Conservation (phyloP, 495 filamentous ascomycete species). For the Trichoderma reesei region DNA sequence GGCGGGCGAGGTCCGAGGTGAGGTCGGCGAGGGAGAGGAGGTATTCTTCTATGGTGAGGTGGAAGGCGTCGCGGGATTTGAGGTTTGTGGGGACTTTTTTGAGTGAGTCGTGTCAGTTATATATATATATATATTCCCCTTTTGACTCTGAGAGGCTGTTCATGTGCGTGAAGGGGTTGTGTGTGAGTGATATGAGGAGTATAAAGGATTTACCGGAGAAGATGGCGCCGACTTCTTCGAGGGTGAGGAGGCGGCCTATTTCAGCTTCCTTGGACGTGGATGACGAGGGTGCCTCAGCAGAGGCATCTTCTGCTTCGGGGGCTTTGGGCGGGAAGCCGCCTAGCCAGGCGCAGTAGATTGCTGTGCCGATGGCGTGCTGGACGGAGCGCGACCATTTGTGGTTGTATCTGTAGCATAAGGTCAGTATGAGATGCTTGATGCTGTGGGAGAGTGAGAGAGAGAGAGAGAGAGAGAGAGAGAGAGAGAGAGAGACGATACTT, state of each 20-base stretch:
- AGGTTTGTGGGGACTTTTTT: constrained; percentile 96
- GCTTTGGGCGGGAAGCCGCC: constrained; percentile 46
- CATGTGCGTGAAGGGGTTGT: background rate
- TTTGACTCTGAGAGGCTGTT: background rate
- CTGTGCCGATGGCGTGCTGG: constrained; percentile 67
- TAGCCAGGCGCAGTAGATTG: constrained; percentile 70
- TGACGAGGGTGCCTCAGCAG: background rate
- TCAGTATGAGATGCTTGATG: too few species aligned
- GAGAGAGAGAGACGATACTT: constrained; percentile 40
- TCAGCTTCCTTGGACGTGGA: constrained; percentile 19
- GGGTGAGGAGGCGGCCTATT: constrained; percentile 61
- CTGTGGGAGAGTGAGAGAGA: background rate
- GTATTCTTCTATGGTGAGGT: constrained; percentile 94
- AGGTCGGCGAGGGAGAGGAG: constrained; percentile 75
- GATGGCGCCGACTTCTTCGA: constrained; percentile 75
- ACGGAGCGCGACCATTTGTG: constrained; percentile 71
- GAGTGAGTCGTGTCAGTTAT: background rate
- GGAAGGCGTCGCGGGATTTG: constrained; percentile 82
- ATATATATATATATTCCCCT: background rate
- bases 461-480: background rate
- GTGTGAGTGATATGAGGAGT: background rate
- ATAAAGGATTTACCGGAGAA: constrained; percentile 55
- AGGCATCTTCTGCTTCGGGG: background rate
- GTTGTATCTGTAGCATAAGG: constrained; percentile 78
- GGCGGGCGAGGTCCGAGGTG: constrained; percentile 80